A percentile compares a stretch with the other conserved stretches of the same genome.
Evolutionary conservation across 768 basidiomycete genomes (phyloP).

Genomic region (Termitomyces sp.): DNA sequence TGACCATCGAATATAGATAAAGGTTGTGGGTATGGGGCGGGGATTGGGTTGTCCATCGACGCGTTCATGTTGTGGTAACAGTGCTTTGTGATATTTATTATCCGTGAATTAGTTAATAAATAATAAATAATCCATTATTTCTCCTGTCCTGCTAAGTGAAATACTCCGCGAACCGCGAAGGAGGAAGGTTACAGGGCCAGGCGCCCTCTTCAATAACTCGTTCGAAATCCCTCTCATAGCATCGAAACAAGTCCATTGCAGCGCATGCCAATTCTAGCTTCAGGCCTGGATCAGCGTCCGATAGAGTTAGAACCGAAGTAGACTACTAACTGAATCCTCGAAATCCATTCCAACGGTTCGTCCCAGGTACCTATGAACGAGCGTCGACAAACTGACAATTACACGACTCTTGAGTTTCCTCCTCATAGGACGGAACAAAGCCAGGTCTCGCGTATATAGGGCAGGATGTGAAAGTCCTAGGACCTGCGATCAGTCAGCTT

Average conservation of each 20-base stretch:
- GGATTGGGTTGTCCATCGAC: slow-evolving; percentile 11
- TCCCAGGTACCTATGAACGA: slow-evolving; percentile 43
- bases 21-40: slow-evolving; percentile 4
- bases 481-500: slow-evolving; percentile 27
- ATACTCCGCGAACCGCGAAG: slow-evolving; percentile 26
- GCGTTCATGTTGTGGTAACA: background rate
- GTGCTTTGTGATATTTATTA: background rate
- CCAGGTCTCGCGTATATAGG: slow-evolving; percentile 49
- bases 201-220: slow-evolving; percentile 33
- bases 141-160: slow-evolving; percentile 18
- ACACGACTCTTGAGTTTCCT: slow-evolving; percentile 32
- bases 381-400: slow-evolving; percentile 32
- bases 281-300: background rate
- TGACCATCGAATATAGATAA: background rate
- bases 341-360: slow-evolving; percentile 35
- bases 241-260: slow-evolving; percentile 48
- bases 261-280: slow-evolving; percentile 48
- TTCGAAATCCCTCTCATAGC: slow-evolving; percentile 46
- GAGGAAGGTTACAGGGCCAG: slow-evolving; percentile 50
- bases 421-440: slow-evolving; percentile 46
- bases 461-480: slow-evolving; percentile 47
- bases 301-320: slow-evolving; percentile 4
- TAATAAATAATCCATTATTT: background rate
- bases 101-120: background rate
- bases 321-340: slow-evolving; percentile 42